Evolutionary conservation across 2,329 filamentous ascomycete genomes (phyloP).

Genomic region (Xylariaceae sp.): DNA sequence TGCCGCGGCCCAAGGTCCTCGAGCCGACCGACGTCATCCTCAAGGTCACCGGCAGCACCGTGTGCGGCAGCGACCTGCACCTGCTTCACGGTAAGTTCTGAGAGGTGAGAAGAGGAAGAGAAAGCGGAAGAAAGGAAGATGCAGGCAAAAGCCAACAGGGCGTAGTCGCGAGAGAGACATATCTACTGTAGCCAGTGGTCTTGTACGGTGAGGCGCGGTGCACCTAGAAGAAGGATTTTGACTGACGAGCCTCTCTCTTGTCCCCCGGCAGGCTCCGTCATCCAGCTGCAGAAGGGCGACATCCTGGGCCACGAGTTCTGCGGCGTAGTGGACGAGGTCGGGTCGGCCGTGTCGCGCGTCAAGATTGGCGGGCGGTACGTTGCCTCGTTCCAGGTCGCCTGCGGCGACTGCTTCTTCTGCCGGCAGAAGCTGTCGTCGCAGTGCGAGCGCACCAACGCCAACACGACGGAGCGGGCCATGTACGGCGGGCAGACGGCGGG

Average conservation of each 20-base stretch:
- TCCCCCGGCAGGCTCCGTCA: constrained; percentile 31
- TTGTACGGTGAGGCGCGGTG: too few relatives aligned
- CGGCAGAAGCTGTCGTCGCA: constrained; percentile 69
- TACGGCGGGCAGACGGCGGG: constrained; percentile 72
- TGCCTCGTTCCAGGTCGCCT: constrained; percentile 79
- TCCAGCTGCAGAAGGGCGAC: constrained; percentile 56
- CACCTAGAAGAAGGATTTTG: too few relatives aligned
- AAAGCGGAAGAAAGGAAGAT: too few relatives aligned
- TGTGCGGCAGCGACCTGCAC: constrained; percentile 53
- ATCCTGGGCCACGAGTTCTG: constrained; percentile 60
- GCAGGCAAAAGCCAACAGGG: too few relatives aligned
- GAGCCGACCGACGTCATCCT: constrained; percentile 73
- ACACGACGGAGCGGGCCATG: constrained; percentile 63
- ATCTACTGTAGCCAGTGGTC: too few relatives aligned
- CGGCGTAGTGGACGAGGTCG: constrained; percentile 48
- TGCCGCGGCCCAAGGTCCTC: constrained; percentile 62
- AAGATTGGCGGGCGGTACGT: constrained; percentile 64
- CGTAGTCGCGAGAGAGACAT: too few relatives aligned
- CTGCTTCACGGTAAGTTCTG: constrained; percentile 46
- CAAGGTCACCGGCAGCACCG: constrained; percentile 60
- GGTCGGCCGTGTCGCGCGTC: constrained; percentile 44
- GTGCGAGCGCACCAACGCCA: constrained; percentile 73
- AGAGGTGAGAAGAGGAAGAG: too few relatives aligned
- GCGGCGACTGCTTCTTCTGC: constrained; percentile 67
- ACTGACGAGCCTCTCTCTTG: too few relatives aligned